Evolutionary conservation across 2,329 filamentous ascomycete genomes (phyloP).

Genomic region (Zasmidium cellare): DNA sequence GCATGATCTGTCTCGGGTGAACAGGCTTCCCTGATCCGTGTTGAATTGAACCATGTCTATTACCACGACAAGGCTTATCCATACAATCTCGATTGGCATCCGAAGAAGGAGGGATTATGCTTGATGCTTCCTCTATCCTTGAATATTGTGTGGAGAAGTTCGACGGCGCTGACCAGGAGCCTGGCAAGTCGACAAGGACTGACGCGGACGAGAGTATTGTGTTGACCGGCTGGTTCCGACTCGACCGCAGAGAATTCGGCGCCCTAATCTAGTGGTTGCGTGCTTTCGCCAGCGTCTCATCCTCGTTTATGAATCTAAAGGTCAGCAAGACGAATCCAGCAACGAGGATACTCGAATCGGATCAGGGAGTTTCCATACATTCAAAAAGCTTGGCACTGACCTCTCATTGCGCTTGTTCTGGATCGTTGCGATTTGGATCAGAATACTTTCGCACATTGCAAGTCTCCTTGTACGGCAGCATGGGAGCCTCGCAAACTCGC

Average conservation of each 20-base stretch:
- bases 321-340: background rate
- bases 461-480: background rate
- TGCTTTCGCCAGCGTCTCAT: background rate
- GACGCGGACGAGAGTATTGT: background rate
- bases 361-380: background rate
- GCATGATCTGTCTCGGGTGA: background rate
- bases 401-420: background rate
- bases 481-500: background rate
- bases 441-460: background rate
- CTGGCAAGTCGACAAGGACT: background rate
- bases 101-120: background rate
- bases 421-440: background rate
- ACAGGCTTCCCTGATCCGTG: background rate
- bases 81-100: background rate
- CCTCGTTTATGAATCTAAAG: background rate
- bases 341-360: constrained; percentile 3
- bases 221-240: background rate
- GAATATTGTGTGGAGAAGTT: background rate
- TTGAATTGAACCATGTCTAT: background rate
- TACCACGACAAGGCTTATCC: background rate
- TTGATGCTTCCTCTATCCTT: background rate
- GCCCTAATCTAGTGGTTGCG: background rate
- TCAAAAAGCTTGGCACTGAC: constrained; percentile 5
- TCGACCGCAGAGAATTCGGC: background rate
- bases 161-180: background rate